Conservation (phyloP, 2,329 filamentous ascomycete species). For the Trichoderma sp. region DNA sequence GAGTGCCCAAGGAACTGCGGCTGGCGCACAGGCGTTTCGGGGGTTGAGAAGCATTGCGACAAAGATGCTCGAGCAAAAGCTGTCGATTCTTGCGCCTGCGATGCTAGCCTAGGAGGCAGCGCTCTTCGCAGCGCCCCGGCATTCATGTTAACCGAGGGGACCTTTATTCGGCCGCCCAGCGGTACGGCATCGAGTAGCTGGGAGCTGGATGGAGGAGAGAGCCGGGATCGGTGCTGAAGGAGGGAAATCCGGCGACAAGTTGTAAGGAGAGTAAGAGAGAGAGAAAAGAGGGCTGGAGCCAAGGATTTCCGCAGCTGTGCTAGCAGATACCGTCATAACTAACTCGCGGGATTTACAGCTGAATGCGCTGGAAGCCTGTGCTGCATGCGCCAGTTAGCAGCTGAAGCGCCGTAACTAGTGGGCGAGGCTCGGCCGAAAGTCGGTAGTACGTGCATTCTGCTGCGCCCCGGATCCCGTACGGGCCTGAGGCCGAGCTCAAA, state of each 20-base stretch:
- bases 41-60: slow-evolving; percentile 21
- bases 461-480: slow-evolving; percentile 10
- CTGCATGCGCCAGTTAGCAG: slow-evolving; percentile 11
- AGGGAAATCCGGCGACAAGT: background rate
- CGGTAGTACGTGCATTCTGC: background rate
- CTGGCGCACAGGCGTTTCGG: slow-evolving; percentile 1
- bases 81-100: slow-evolving; percentile 29
- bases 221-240: slow-evolving; percentile 1
- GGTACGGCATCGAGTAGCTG: slow-evolving; percentile 36
- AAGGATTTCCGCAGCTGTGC: slow-evolving; percentile 1
- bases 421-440: slow-evolving; percentile 16
- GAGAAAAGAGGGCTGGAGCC: slow-evolving; percentile 20
- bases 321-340: slow-evolving; percentile 38
- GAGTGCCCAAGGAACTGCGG: background rate
- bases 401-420: background rate
- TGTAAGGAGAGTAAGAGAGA: background rate
- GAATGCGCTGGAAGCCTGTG: slow-evolving; percentile 3
- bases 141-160: slow-evolving; percentile 44
- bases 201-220: slow-evolving; percentile 20
- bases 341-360: slow-evolving; percentile 37
- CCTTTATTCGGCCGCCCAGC: slow-evolving; percentile 30
- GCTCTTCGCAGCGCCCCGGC: slow-evolving; percentile 52
- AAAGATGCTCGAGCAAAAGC: slow-evolving; percentile 31
- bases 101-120: slow-evolving; percentile 51
- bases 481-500: slow-evolving; percentile 8